Evolutionary conservation across 495 filamentous ascomycete species (phyloP).

Genomic region (Penicillium riverlandense): DNA sequence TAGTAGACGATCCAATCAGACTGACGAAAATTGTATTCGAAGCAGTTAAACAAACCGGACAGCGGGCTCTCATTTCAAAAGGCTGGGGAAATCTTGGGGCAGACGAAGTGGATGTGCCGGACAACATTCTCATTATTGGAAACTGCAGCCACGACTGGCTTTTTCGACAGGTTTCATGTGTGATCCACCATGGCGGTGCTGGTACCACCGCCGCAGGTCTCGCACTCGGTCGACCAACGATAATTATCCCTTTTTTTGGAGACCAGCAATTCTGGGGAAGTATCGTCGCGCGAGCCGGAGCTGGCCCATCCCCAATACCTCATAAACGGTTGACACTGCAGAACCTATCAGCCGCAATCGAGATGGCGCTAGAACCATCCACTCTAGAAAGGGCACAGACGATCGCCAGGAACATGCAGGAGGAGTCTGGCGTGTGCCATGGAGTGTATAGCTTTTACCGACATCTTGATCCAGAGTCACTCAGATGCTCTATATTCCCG

Average conservation of each 20-base stretch:
- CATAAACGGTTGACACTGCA: conserved; percentile 58
- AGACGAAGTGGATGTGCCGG: conserved; percentile 43
- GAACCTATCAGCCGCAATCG: conserved; percentile 54
- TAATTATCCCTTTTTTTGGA: conserved; percentile 77
- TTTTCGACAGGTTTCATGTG: conserved; percentile 63
- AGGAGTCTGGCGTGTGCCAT: conserved; percentile 53
- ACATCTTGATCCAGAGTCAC: conserved; percentile 47
- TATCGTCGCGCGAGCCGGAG: conserved; percentile 65
- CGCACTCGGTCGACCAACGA: conserved; percentile 56
- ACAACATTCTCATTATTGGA: conserved; percentile 66
- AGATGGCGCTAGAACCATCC: conserved; percentile 46
- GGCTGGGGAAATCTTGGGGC: conserved; percentile 70
- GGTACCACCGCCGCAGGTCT: conserved; percentile 75
- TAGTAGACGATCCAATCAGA: conserved; percentile 60
- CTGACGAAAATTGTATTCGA: conserved; percentile 62
- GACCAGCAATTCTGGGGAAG: conserved; percentile 78
- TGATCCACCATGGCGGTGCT: conserved; percentile 76
- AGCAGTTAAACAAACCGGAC: conserved; percentile 53
- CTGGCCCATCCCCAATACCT: conserved; percentile 64
- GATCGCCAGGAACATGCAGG: conserved; percentile 48
- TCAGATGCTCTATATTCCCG: conserved; percentile 57
- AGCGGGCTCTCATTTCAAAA: conserved; percentile 64
- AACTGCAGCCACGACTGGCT: conserved; percentile 79
- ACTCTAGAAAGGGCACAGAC: conserved; percentile 48
- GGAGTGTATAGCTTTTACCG: conserved; percentile 61